Percentiles rank a stretch among this genome's conserved stretches.
Evolutionary conservation across 805 yeast species (phyloP).

Genomic region (Wickerhamiella lipophila): DNA sequence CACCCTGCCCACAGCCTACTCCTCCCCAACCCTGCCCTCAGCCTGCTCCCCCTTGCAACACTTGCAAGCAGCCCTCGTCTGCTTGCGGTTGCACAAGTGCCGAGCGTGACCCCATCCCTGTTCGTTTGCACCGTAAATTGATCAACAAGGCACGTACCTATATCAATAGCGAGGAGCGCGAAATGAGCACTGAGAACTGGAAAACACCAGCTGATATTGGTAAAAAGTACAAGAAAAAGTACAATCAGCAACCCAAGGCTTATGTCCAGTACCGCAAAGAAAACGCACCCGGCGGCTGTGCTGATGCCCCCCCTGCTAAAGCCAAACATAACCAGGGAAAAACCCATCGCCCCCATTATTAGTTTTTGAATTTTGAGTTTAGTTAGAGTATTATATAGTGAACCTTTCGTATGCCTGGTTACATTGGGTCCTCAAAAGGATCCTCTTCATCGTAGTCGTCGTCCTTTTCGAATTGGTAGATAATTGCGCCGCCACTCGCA

Average conservation of each 20-base stretch:
- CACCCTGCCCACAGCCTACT: not conserved
- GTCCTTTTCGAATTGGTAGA: conserved; percentile 88
- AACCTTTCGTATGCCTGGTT: too few species aligned
- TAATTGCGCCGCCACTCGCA: conserved; percentile 82
- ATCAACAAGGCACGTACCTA: conserved; percentile 1
- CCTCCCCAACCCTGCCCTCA: not conserved
- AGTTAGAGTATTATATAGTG: not conserved
- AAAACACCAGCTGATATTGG: conserved; percentile 3
- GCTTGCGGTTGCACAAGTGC: not conserved
- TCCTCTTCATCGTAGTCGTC: conserved; percentile 98
- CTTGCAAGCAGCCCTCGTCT: not conserved
- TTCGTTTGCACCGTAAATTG: conserved; percentile 2
- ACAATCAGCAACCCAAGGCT: not conserved
- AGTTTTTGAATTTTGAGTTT: not conserved
- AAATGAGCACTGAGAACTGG: not conserved
- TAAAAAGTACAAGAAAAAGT: not conserved
- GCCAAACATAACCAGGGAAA: not conserved
- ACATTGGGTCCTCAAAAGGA: conserved; percentile 84
- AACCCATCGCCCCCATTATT: not conserved
- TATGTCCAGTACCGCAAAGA: conserved; percentile 2
- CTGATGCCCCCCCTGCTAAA: not conserved
- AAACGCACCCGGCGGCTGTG: not conserved
- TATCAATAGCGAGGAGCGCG: conserved; percentile 7
- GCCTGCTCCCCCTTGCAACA: not conserved
- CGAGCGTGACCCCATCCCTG: conserved; percentile 5